These are phyloP conservation scores for Cordyceps cateniannulata DNA, from an alignment of 2,329 filamentous ascomycete species.

Conservation along the genomic window DNA sequence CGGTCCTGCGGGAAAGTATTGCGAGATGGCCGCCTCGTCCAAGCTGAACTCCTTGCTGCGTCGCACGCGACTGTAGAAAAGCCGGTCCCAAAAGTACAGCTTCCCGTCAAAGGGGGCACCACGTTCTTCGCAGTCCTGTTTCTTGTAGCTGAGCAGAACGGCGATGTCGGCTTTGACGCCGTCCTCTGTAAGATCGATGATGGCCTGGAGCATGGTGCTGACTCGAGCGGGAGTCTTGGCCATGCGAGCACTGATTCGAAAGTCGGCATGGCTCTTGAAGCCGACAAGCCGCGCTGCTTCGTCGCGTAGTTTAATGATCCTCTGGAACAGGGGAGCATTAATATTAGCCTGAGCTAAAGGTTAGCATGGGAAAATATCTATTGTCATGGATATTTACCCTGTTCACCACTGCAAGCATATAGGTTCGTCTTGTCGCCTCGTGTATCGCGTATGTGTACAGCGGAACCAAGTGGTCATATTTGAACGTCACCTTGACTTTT, in stretches of 20 bases:
- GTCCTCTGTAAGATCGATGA: slow-evolving; percentile 58
- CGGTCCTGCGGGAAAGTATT: slow-evolving; percentile 73
- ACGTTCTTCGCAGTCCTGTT: slow-evolving; percentile 56
- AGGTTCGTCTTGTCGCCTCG: slow-evolving; percentile 60
- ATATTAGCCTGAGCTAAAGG: slow-evolving; percentile 53
- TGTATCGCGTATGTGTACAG: slow-evolving; percentile 70
- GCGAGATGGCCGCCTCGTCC: slow-evolving; percentile 70
- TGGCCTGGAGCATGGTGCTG: slow-evolving; percentile 63
- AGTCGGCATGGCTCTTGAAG: slow-evolving; percentile 70
- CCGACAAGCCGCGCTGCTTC: slow-evolving; percentile 71
- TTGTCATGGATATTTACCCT: slow-evolving; percentile 57
- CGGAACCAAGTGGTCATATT: slow-evolving; percentile 77
- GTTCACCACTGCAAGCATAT: slow-evolving; percentile 73
- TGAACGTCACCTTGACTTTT: slow-evolving; percentile 71
- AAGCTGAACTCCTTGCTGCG: slow-evolving; percentile 74
- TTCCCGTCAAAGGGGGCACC: slow-evolving; percentile 56
- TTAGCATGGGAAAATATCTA: too few species aligned
- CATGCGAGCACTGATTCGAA: slow-evolving; percentile 79
- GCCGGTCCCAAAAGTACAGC: slow-evolving; percentile 78
- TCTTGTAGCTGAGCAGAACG: slow-evolving; percentile 68
- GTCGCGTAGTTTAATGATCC: slow-evolving; percentile 68
- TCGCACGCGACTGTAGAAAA: slow-evolving; percentile 75
- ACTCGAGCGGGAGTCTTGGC: slow-evolving; percentile 69
- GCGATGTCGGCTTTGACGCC: slow-evolving; percentile 65
- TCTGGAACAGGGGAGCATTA: slow-evolving; percentile 68